These are phyloP conservation scores for Neurospora sp. DNA, from an alignment of 495 filamentous ascomycete species.

Conservation along the genomic window DNA sequence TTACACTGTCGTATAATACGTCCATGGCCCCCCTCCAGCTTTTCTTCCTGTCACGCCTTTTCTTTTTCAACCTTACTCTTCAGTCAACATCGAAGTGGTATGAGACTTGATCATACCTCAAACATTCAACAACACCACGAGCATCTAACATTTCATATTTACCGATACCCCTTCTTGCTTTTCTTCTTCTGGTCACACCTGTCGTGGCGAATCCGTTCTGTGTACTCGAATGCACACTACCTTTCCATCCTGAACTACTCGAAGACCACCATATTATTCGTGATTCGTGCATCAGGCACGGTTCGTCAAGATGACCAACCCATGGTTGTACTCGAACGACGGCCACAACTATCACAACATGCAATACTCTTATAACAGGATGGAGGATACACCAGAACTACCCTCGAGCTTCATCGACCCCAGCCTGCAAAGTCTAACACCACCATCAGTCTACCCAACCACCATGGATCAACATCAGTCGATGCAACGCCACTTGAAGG, in stretches of 20 bases:
- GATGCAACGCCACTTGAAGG: conserved; percentile 21
- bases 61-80: not conserved
- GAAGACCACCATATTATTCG: not conserved
- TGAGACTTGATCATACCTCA: not conserved
- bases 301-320: not conserved
- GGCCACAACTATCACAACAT: not conserved
- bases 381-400: not conserved
- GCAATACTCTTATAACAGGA: not conserved
- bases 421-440: conserved; percentile 6
- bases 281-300: not conserved
- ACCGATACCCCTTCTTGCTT: not conserved
- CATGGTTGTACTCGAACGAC: not conserved
- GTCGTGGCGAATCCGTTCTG: not conserved
- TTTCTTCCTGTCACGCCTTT: not conserved
- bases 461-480: conserved; percentile 6
- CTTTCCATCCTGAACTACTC: not conserved
- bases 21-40: not conserved
- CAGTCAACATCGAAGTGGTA: not conserved
- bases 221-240: not conserved
- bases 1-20: not conserved
- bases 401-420: conserved; percentile 11
- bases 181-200: not conserved
- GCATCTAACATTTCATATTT: not conserved
- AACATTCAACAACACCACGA: not conserved
- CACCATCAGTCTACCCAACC: not conserved